Base-by-base conservation (phyloP, 2,329 filamentous ascomycete genomes). In the Nothomitra cinnamomea region DNA sequence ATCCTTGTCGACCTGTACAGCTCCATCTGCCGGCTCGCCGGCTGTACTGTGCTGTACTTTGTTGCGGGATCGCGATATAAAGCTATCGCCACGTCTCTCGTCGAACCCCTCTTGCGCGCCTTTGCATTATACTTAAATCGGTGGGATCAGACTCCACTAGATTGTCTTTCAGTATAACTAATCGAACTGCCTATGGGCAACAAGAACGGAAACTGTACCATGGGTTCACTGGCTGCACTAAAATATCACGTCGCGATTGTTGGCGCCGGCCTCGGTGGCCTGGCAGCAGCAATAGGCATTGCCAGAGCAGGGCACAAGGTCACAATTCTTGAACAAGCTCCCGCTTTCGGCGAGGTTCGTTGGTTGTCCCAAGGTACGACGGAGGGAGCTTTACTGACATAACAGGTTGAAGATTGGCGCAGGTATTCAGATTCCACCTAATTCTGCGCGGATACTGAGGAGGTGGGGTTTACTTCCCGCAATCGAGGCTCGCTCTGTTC, bases 261-360 rank as follows among this genome's bases (percentile, higher is more conserved):
- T 10, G 69, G 69, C 3, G 69, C 68, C n/a, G 69, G 70, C 17
- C 65, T 73, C 28, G 67, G 66, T 17, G 70, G 70, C 2, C 58
- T 73, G 1, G 65, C 67, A 3, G 65, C 68, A 2, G 69, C 66
- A 35, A 61, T 72, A 22, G 65, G 64, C 5, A 61, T 72, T 24
- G 60, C 62, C 2, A 62, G 62, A 2, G 58, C 59, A 19, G 69
- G 69, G 2, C 67, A 70, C 54, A 45, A 55, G n/a, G 67, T 72
- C 15, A 64, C 59, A 41, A 63, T 72, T 0, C 61, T 69, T 12
- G 70, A 72, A 55, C 64, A 68, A 58, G 68, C 70, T 0, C 49
- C 60, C 0, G 55, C 61, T 3, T 61, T 74, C 0, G 64, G 60
- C 40, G 71, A 74, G 59, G 69, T 69, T 56, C 50, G 55, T 48